Conservation (phyloP, 192 early-diverging fungal species). For the Coemansia umbellata region DNA sequence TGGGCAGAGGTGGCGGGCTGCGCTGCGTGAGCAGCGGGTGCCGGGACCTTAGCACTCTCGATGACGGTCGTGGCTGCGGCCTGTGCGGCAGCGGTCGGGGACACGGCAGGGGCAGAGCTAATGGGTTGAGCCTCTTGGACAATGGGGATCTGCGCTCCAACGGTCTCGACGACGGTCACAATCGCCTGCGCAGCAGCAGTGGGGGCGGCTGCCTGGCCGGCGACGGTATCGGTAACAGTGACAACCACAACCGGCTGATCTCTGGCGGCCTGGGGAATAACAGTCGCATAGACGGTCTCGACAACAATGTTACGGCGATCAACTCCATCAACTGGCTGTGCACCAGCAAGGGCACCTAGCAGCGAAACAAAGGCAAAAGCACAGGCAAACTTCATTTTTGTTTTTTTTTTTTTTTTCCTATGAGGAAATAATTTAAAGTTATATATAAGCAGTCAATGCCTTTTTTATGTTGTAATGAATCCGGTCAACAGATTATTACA, state of each 20-base stretch:
- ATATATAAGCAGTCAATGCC: slow-evolving; percentile 3
- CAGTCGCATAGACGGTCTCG: slow-evolving; percentile 15
- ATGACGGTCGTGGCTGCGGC: not conserved
- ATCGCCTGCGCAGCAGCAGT: slow-evolving; percentile 2
- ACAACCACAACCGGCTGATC: slow-evolving; percentile 10
- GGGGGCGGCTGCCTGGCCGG: not conserved
- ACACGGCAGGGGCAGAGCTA: not conserved
- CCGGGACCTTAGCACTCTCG: not conserved
- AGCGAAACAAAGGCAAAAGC: slow-evolving; percentile 24
- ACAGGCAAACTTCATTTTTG: slow-evolving; percentile 31
- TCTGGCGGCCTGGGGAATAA: not conserved
- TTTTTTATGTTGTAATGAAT: slow-evolving; percentile 1
- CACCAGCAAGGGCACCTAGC: slow-evolving; percentile 24
- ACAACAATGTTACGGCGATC: slow-evolving; percentile 8
- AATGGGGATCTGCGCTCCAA: too few species aligned
- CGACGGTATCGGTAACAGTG: slow-evolving; percentile 19
- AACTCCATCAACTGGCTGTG: slow-evolving; percentile 17
- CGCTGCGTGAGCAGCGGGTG: not conserved
- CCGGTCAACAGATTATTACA: slow-evolving; percentile 34
- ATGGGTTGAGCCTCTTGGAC: not conserved
- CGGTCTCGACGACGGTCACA: slow-evolving; percentile 2
- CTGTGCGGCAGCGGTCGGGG: not conserved
- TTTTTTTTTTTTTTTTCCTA: not conserved
- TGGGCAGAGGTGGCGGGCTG: not conserved
- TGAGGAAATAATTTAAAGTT: too few species aligned